phyloP scores from a whole-genome alignment of 192 early-diverging fungal species.

The Kickxella alabastrina region DNA sequence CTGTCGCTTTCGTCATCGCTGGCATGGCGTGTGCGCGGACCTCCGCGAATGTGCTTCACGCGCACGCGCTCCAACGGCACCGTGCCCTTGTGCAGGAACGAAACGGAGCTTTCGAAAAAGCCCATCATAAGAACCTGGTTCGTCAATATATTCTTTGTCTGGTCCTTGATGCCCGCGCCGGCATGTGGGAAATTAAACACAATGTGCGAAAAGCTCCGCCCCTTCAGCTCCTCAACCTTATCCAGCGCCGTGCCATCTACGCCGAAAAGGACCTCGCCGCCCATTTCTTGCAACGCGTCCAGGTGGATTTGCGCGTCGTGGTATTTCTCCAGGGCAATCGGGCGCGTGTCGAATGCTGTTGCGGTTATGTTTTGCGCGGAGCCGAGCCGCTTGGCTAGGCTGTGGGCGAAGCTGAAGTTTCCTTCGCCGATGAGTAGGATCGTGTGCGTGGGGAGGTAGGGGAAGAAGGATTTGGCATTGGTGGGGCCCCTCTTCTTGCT shows the following conservation, averaged over 20 bases:
- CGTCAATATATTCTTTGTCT: conserved; percentile 72
- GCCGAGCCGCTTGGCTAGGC: conserved; percentile 58
- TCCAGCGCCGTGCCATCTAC: conserved; percentile 75
- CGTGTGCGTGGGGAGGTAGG: conserved; percentile 55
- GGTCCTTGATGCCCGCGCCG: conserved; percentile 90
- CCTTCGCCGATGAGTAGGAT: conserved; percentile 84
- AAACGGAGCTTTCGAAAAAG: conserved; percentile 59
- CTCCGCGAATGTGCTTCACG: not conserved
- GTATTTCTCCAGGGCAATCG: conserved; percentile 73
- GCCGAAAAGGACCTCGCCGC: conserved; percentile 67
- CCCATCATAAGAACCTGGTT: conserved; percentile 71
- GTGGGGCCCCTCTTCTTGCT: not conserved
- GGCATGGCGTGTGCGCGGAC: not conserved
- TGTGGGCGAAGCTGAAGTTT: conserved; percentile 90
- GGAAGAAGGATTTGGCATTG: conserved; percentile 22
- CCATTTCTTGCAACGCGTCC: conserved; percentile 55
- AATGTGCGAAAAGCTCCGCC: conserved; percentile 69
- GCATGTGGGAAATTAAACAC: conserved; percentile 97
- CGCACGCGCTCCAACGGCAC: too few relatives aligned
- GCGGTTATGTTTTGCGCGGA: conserved; percentile 63
- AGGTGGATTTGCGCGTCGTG: conserved; percentile 57
- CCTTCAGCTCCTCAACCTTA: conserved; percentile 55
- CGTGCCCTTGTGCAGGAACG: conserved; percentile 38
- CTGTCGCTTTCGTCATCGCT: not conserved
- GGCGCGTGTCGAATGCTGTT: conserved; percentile 71